A percentile compares a stretch with the other conserved stretches of the same genome.
Conservation (phyloP, 768 basidiomycete genomes). For the Phlebiopsis gigantea region DNA sequence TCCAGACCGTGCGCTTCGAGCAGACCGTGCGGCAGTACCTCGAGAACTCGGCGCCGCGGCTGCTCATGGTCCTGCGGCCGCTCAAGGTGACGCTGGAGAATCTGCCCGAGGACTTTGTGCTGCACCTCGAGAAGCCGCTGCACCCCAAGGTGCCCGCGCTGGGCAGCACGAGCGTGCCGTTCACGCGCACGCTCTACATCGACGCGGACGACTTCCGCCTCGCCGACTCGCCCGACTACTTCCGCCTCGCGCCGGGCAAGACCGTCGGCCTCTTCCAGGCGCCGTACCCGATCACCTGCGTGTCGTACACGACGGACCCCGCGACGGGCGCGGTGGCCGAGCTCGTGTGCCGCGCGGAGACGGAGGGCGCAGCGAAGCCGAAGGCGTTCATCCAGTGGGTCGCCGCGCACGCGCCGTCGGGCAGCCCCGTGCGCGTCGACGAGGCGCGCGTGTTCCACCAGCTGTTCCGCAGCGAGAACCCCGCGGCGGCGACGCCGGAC, state of each 20-base stretch:
- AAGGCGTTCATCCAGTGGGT: slow-evolving; percentile 33
- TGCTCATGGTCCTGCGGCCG: slow-evolving; percentile 88
- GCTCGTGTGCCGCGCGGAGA: slow-evolving; percentile 74
- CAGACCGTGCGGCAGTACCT: slow-evolving; percentile 84
- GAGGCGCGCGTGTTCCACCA: slow-evolving; percentile 92
- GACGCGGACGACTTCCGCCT: slow-evolving; percentile 91
- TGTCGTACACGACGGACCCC: slow-evolving; percentile 78
- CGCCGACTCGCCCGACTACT: slow-evolving; percentile 91
- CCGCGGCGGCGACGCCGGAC: slow-evolving; percentile 60
- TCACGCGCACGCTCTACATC: slow-evolving; percentile 88
- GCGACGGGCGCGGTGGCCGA: slow-evolving; percentile 70
- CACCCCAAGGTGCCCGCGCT: slow-evolving; percentile 92
- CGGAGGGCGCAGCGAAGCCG: slow-evolving; percentile 92
- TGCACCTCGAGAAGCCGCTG: slow-evolving; percentile 83
- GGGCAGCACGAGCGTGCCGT: slow-evolving; percentile 75
- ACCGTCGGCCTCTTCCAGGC: slow-evolving; percentile 95
- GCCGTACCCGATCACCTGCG: slow-evolving; percentile 88
- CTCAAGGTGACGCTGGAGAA: slow-evolving; percentile 91
- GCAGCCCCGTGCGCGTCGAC: slow-evolving; percentile 79
- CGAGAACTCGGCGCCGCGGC: slow-evolving; percentile 79
- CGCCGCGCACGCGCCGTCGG: slow-evolving; percentile 76
- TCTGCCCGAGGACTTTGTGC: slow-evolving; percentile 76
- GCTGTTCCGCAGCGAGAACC: slow-evolving; percentile 92
- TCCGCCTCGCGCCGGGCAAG: slow-evolving; percentile 96
- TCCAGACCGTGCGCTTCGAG: slow-evolving; percentile 87